Evolutionary conservation across 2,329 filamentous ascomycete species (phyloP), one percentile per base, ranked within the genome.

Genomic region (Trichophaea hybrida): DNA sequence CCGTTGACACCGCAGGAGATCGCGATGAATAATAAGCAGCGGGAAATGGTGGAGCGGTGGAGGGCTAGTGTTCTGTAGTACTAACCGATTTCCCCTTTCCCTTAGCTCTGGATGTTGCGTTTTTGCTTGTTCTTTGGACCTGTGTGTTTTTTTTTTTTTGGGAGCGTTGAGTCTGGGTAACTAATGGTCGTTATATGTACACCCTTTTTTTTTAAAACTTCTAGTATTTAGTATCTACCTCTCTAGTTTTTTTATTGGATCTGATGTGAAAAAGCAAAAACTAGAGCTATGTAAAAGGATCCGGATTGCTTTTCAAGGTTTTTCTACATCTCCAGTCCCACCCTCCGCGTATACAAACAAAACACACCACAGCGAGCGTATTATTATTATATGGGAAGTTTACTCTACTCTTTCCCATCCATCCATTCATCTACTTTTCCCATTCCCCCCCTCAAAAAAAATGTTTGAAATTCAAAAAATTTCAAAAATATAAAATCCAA

Each of bases 41-140:
- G 60, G 58, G 65, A 66, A 33, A 58, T 66, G 54, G 65, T 66
- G 7, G 65, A 66, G 52, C 59, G 65, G 50, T 66, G 65, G 65
- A 64, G 65, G 43, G 62, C 59, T 12, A 66, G 65, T 57, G 64
- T 66, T 57, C 63, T 63, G 64, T 65, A 64, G 53, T 35, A 52
- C 49, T 34, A 34, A 52, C 49, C 7, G 17, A 50, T 24, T n/a
- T 2, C 2, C 13, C 13, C 10, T 50, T 50, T 50, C 17, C 24
- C 24, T 24, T 24, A 24, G 24, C 24, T 50, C 17, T 50, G 13
- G 48, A 17, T 50, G 12, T 6, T 15, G 15, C 8, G 10, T 44
- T 32, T 43, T 33, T n/a, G 12, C 17, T 44, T 56, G 38, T 15
- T 37, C 13, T 13, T n/a, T 50, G 10, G 8, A 10, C 17, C 4